phyloP scores from a whole-genome alignment of 441 rosid species.

The Eugenia klotzschiana region DNA sequence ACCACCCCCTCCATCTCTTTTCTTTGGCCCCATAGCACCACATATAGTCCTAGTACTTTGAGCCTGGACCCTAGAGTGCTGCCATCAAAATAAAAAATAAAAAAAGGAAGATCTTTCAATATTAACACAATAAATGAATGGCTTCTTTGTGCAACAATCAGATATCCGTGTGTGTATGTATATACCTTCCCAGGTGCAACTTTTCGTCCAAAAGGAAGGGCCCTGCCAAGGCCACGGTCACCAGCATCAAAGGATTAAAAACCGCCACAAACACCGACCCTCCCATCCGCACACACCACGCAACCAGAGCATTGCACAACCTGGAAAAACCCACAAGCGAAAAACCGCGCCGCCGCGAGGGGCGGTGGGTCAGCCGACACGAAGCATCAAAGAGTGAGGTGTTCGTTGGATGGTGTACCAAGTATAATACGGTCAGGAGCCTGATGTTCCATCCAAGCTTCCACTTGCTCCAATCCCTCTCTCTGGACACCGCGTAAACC shows the following conservation, averaged over 20 bases:
- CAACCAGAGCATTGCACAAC: not conserved
- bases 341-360: too few relatives aligned
- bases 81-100: too few relatives aligned
- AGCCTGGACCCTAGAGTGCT: constrained; percentile 8
- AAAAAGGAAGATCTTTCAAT: not conserved
- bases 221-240: constrained; percentile 6
- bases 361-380: not conserved
- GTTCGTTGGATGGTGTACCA: constrained; percentile 10
- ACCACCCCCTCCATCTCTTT: not conserved
- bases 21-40: constrained; percentile 9
- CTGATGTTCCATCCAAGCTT: constrained; percentile 23
- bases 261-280: constrained; percentile 17
- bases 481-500: constrained; percentile 15
- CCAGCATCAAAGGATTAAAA: constrained; percentile 11
- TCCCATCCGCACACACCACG: constrained; percentile 16
- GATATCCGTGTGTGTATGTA: too few relatives aligned
- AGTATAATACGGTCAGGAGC: constrained; percentile 19
- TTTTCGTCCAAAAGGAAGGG: constrained; percentile 11
- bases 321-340: not conserved
- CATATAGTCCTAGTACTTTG: constrained; percentile 7
- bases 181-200: constrained; percentile 15
- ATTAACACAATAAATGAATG: too few relatives aligned
- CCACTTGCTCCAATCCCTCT: constrained; percentile 21
- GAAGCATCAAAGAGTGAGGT: too few relatives aligned
- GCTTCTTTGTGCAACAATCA: too few relatives aligned